Evolutionary conservation across 192 early-diverging fungal genomes (phyloP).

Genomic region (Backusella tarrabulga): DNA sequence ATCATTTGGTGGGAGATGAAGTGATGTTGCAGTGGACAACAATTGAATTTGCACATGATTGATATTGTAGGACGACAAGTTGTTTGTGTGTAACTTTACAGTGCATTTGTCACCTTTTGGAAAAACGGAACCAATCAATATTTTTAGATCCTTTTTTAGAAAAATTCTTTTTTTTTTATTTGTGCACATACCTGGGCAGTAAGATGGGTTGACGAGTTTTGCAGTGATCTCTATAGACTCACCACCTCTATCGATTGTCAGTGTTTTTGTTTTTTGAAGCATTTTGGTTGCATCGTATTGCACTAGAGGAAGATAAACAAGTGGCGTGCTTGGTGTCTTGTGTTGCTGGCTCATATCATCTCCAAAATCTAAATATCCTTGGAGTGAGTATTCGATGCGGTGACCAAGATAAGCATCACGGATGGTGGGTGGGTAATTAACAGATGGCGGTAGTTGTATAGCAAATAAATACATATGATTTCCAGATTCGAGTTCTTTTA

Average conservation of each 20-base stretch:
- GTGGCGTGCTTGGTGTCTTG: background rate
- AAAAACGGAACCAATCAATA: background rate
- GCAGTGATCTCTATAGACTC: conserved; percentile 11
- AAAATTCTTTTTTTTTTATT: background rate
- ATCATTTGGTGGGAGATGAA: background rate
- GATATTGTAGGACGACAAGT: conserved; percentile 5
- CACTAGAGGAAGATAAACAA: conserved; percentile 23
- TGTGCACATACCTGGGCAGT: conserved; percentile 29
- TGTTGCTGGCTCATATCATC: background rate
- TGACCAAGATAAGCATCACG: conserved; percentile 20
- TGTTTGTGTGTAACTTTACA: background rate
- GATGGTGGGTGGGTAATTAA: conserved; percentile 32
- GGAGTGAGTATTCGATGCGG: conserved; percentile 21
- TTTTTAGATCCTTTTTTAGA: background rate
- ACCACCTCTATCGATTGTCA: background rate
- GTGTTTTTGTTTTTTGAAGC: background rate
- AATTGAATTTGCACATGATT: conserved; percentile 12
- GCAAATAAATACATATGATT: conserved; percentile 33
- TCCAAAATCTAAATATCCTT: conserved; percentile 21
- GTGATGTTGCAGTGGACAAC: conserved; percentile 16
- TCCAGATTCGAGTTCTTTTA: conserved; percentile 12
- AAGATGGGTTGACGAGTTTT: conserved; percentile 21
- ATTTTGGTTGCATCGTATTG: background rate
- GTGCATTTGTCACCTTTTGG: conserved; percentile 24
- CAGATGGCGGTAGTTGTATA: conserved; percentile 23